Base-by-base conservation (phyloP, 495 filamentous ascomycete species). In the Podospora anserina region DNA sequence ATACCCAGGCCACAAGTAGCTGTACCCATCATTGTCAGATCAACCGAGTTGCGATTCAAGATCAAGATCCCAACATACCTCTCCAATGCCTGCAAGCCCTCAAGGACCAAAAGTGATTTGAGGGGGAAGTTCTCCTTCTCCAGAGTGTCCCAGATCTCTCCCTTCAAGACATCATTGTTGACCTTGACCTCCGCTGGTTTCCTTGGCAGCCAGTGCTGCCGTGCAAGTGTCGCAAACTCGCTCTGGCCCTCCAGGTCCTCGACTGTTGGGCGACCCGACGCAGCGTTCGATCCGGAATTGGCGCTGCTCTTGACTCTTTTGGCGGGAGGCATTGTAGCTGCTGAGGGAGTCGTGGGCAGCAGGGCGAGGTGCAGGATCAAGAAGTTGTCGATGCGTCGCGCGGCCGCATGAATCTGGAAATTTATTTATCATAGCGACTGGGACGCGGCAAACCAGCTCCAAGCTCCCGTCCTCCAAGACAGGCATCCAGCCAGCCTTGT, bases 1-100 rank as follows among this genome's bases (percentile, higher is more conserved):
- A 76, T 94, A 99, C 61, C 91, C 90, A 26, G 94, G 95, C 95
- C 96, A 99, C 27, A 99, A 86, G 75, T 92, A 97, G 76, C 91
- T 94, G 65, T 49, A 49, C 54, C 56, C 28, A 32, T 32, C 4
- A 18, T 20, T 58, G 71, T 79, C 69, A 78, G 73, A 67, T 34
- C 32, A 18, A 61, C 23, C 63, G 34, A 69, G 4, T 15, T 26
- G 16, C 28, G 58, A 49, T 16, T 15, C n/a, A 26, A 19, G 23
- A 23, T 2, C 63, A 23, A 19, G 1, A 39, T 18, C 1, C 23
- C 7, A 58, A 53, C 82, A 13, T 82, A 94, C 90, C 87, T 93
- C 74, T 99, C 95, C 66, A 99, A 79, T 55, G 96, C 86, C 80
- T 96, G 94, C 70, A 97, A 78, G 69, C 93, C 92, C 80, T 99